These are phyloP conservation scores for Epichloe sibirici DNA, from an alignment of 2,329 filamentous ascomycete species.

Conservation along the genomic window DNA sequence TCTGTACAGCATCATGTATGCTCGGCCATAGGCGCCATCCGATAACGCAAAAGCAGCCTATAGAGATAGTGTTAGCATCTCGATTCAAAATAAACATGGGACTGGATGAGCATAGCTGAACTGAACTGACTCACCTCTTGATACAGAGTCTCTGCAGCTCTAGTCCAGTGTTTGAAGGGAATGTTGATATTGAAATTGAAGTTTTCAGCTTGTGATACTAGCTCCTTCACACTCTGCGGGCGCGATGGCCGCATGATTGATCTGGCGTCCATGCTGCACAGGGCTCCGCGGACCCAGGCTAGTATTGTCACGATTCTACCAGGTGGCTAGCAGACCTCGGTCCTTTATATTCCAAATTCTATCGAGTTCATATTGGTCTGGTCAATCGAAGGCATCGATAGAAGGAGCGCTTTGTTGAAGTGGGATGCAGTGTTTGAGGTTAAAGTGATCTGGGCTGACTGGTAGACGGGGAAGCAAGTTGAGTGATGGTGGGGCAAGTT, in stretches of 20 bases:
- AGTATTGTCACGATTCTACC: neutral
- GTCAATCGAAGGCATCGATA: neutral
- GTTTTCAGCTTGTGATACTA: constrained; percentile 60
- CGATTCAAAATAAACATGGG: neutral
- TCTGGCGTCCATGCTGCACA: constrained; percentile 16
- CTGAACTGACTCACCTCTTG: constrained; percentile 54
- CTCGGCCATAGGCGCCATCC: constrained; percentile 76
- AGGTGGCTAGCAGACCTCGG: neutral
- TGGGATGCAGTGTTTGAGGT: neutral
- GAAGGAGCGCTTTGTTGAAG: neutral
- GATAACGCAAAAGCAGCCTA: constrained; percentile 75
- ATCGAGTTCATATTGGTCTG: constrained; percentile 1
- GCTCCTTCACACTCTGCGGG: constrained; percentile 62
- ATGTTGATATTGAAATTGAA: constrained; percentile 74
- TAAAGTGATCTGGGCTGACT: neutral
- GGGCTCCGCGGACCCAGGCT: neutral
- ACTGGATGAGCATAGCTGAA: neutral
- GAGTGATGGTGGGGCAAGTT: neutral
- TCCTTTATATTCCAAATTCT: neutral
- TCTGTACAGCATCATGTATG: constrained; percentile 83
- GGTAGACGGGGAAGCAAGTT: neutral
- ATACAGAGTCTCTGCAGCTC: constrained; percentile 65
- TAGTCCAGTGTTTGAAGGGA: constrained; percentile 67
- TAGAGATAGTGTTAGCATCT: neutral
- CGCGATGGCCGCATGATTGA: constrained; percentile 24